These are phyloP conservation scores for Boechera divaricarpa DNA, from an alignment of 345 rosid species.

Conservation along the genomic window DNA sequence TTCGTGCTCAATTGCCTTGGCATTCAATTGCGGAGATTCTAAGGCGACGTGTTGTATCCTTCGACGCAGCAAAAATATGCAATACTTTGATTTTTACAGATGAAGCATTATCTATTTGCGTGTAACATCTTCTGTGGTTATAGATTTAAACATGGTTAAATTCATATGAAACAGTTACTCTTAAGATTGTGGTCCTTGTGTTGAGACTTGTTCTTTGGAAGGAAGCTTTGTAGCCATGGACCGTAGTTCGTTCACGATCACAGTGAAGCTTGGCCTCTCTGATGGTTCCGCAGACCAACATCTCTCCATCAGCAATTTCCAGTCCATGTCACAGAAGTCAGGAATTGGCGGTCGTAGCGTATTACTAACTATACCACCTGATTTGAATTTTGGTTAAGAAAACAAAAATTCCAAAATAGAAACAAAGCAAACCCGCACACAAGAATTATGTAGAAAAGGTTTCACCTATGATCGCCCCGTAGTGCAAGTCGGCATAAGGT, in stretches of 20 bases:
- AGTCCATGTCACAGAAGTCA: constrained; percentile 8
- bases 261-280: constrained; percentile 17
- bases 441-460: background rate
- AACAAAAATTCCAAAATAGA: background rate
- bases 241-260: background rate
- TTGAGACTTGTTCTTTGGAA: background rate
- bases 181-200: background rate
- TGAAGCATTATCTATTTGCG: background rate
- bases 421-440: background rate
- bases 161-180: background rate
- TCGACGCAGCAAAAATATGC: background rate
- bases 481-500: constrained; percentile 9
- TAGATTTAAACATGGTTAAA: background rate
- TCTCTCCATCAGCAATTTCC: constrained; percentile 12
- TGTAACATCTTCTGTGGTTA: background rate
- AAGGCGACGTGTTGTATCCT: background rate
- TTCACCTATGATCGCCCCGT: constrained; percentile 18
- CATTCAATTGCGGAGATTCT: too few species aligned
- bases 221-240: constrained; percentile 3
- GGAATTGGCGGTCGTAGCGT: background rate
- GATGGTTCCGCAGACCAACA: constrained; percentile 25
- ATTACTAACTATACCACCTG: constrained; percentile 16
- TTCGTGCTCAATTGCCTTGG: background rate
- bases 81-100: background rate
- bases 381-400: background rate